Conservation (phyloP, 345 rosid species). For the Rhizophora apiculata region DNA sequence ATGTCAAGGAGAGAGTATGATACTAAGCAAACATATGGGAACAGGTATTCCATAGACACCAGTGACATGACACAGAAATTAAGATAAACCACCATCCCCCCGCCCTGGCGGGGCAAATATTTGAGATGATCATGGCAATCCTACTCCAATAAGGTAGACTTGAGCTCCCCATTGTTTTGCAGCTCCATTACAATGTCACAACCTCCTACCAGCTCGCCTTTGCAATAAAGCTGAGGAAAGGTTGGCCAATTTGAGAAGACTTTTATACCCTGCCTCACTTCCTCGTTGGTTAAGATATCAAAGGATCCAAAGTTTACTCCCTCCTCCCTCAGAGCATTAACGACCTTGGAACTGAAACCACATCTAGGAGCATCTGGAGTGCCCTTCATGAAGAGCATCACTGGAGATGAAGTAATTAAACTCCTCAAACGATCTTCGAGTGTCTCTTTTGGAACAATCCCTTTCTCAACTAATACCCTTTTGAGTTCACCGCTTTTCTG, state of each 20-base stretch:
- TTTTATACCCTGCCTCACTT: slow-evolving; percentile 92
- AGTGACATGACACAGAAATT: slow-evolving; percentile 10
- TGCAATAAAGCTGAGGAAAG: slow-evolving; percentile 87
- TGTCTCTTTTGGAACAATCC: slow-evolving; percentile 42
- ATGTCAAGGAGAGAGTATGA: too few species aligned
- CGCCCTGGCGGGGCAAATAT: not conserved
- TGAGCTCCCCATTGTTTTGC: slow-evolving; percentile 61
- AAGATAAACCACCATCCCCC: not conserved
- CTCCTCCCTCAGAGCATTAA: slow-evolving; percentile 68
- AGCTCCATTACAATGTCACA: slow-evolving; percentile 89
- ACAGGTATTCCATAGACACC: slow-evolving; percentile 6
- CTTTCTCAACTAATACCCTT: slow-evolving; percentile 60
- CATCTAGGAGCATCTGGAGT: slow-evolving; percentile 81
- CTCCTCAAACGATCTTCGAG: slow-evolving; percentile 63
- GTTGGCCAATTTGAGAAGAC: slow-evolving; percentile 94
- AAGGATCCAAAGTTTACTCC: slow-evolving; percentile 71
- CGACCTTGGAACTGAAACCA: slow-evolving; percentile 94
- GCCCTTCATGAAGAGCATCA: slow-evolving; percentile 97
- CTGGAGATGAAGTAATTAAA: slow-evolving; percentile 59
- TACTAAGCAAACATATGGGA: too few species aligned
- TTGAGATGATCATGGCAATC: not conserved
- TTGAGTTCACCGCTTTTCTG: slow-evolving; percentile 90
- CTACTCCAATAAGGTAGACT: slow-evolving; percentile 74
- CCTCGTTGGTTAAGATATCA: slow-evolving; percentile 75
- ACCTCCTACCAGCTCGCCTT: slow-evolving; percentile 96